Evolutionary conservation across 1,139 yeast genomes (phyloP).

Genomic region (Dujonia santamariae): DNA sequence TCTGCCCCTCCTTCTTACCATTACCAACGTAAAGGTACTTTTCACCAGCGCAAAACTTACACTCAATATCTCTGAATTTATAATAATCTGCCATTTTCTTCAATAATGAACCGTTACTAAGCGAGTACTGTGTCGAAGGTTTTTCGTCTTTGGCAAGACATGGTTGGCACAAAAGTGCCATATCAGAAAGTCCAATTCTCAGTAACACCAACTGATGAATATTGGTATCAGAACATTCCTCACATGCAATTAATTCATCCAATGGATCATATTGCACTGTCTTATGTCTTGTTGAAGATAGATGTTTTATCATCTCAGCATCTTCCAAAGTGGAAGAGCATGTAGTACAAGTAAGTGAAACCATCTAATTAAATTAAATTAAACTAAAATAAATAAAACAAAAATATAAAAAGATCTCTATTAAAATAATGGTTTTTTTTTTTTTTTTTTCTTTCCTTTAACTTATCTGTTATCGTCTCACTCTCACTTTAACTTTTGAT

Average conservation of each 20-base stretch:
- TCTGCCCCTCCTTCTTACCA: conserved; percentile 14
- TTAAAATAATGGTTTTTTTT: no score
- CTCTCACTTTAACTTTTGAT: no score
- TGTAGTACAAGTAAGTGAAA: conserved; percentile 26
- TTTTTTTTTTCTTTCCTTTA: no score
- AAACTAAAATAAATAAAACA: no score
- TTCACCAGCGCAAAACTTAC: conserved; percentile 43
- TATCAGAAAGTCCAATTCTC: conserved; percentile 55
- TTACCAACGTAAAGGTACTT: conserved; percentile 37
- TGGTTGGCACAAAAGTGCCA: conserved; percentile 46
- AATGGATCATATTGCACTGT: conserved; percentile 29
- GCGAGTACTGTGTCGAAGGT: conserved; percentile 49
- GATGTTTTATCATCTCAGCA: conserved; percentile 38
- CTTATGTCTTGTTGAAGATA: conserved; percentile 54
- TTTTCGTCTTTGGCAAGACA: conserved; percentile 48
- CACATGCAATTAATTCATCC: conserved; percentile 50
- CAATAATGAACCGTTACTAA: conserved; percentile 55
- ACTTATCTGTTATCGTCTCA: no score
- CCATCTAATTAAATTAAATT: no score
- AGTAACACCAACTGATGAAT: conserved; percentile 52
- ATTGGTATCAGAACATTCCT: conserved; percentile 53
- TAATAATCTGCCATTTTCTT: conserved; percentile 45
- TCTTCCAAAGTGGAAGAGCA: conserved; percentile 21
- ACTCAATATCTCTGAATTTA: conserved; percentile 49
- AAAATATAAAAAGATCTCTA: no score